Evolutionary conservation across 2,329 filamentous ascomycete species (phyloP).

Genomic region (Alternaria brassicae): DNA sequence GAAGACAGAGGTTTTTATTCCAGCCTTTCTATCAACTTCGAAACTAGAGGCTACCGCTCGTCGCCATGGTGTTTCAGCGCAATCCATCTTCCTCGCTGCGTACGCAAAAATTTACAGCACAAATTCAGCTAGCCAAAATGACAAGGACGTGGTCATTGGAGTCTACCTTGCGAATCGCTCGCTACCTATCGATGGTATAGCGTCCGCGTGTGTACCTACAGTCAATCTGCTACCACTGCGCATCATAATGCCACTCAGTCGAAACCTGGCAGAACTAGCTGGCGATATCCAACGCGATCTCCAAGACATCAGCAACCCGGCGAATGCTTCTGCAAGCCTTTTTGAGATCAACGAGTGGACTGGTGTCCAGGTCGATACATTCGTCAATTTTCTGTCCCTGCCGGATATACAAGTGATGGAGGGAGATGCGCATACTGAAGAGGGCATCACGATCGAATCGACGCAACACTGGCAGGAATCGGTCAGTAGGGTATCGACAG

Average conservation of each 20-base stretch:
- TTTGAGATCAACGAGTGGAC: constrained; percentile 80
- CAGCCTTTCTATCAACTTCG: constrained; percentile 54
- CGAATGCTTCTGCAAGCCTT: constrained; percentile 67
- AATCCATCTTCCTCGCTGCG: constrained; percentile 77
- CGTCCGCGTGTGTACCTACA: constrained; percentile 69
- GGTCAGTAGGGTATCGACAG: constrained; percentile 26
- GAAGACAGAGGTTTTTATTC: constrained; percentile 58
- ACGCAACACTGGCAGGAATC: constrained; percentile 24
- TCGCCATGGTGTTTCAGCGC: constrained; percentile 67
- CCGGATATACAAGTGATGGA: constrained; percentile 47
- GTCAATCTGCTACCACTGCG: constrained; percentile 79
- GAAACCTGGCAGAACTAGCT: constrained; percentile 61
- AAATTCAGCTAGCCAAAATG: constrained; percentile 27
- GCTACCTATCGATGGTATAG: constrained; percentile 58
- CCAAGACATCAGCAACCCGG: constrained; percentile 62
- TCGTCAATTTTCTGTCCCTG: constrained; percentile 80
- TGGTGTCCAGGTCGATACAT: constrained; percentile 71
- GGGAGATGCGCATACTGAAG: background rate
- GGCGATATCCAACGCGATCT: constrained; percentile 72
- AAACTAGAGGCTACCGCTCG: constrained; percentile 55
- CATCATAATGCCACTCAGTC: constrained; percentile 53
- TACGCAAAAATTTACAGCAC: constrained; percentile 64
- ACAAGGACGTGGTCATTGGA: constrained; percentile 68
- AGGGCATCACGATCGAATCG: constrained; percentile 28
- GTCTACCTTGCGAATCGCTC: constrained; percentile 84